Conservation (phyloP, 1,139 yeast genomes). For the Yamadazyma epiphylla region DNA sequence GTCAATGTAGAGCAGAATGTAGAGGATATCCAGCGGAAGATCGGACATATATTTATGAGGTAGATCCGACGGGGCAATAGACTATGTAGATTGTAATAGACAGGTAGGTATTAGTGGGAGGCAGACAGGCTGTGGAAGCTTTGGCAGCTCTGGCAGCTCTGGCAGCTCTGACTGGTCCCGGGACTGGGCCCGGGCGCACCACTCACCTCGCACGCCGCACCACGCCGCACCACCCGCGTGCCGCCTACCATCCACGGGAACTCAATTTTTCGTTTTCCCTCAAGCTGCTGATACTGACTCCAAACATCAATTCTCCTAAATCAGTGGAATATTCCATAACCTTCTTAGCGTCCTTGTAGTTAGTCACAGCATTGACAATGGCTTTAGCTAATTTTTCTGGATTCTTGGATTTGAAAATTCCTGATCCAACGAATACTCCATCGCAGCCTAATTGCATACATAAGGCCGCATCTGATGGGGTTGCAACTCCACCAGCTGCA, state of each 20-base stretch:
- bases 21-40: constrained; percentile 11
- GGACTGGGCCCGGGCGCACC: too few species aligned
- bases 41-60: constrained; percentile 11
- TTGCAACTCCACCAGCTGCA: constrained; percentile 90
- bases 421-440: constrained; percentile 90
- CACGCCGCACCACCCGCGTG: too few species aligned
- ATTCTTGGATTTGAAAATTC: constrained; percentile 73
- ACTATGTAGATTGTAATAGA: too few species aligned
- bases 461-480: constrained; percentile 86
- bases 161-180: too few species aligned
- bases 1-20: constrained; percentile 19
- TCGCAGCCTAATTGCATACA: constrained; percentile 92
- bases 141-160: too few species aligned
- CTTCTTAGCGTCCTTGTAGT: constrained; percentile 61
- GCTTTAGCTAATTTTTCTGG: constrained; percentile 77
- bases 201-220: too few species aligned
- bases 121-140: too few species aligned
- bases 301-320: constrained; percentile 75
- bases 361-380: constrained; percentile 78
- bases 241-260: constrained; percentile 55
- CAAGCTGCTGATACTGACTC: constrained; percentile 54
- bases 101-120: too few species aligned
- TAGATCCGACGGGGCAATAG: too few species aligned
- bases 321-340: constrained; percentile 71
- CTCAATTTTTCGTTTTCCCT: constrained; percentile 47